Evolutionary conservation across 352 stramenopile species (phyloP).

Genomic region (Phytophthora colocasiae): DNA sequence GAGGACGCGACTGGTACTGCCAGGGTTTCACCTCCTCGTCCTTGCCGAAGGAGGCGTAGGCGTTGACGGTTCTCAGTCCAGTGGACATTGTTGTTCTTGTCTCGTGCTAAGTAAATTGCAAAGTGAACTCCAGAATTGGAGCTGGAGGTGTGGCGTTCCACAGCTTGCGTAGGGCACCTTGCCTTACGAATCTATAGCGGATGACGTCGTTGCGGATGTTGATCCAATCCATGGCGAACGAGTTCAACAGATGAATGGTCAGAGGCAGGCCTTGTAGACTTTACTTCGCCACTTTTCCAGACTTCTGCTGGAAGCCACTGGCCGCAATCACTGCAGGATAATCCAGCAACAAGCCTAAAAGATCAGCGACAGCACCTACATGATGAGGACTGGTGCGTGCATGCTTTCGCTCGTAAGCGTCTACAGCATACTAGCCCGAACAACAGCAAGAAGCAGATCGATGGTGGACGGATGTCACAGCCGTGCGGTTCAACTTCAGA

Average conservation of each 20-base stretch:
- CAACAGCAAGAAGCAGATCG: background rate
- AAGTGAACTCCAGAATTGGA: constrained; percentile 8
- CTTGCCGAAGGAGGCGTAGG: constrained; percentile 51
- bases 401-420: background rate
- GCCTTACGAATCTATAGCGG: constrained; percentile 18
- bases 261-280: background rate
- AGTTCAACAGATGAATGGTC: constrained; percentile 4
- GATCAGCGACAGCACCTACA: too few species aligned
- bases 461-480: background rate
- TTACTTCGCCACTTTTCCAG: background rate
- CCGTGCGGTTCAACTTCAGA: background rate
- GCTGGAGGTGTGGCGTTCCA: background rate
- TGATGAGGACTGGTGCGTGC: too few species aligned
- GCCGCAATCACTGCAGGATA: too few species aligned
- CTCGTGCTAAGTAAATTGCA: constrained; percentile 18
- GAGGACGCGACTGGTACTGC: constrained; percentile 51
- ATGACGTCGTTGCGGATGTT: constrained; percentile 4
- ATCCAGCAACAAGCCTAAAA: too few species aligned
- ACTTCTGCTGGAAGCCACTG: background rate
- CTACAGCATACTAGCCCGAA: background rate
- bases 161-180: constrained; percentile 25
- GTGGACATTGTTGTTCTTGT: constrained; percentile 28
- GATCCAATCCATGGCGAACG: constrained; percentile 8
- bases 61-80: constrained; percentile 48
- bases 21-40: constrained; percentile 43